Evolutionary conservation across 257 asterid genomes (phyloP), one percentile per base, ranked within the genome.

Genomic region (Solanum neorickii): DNA sequence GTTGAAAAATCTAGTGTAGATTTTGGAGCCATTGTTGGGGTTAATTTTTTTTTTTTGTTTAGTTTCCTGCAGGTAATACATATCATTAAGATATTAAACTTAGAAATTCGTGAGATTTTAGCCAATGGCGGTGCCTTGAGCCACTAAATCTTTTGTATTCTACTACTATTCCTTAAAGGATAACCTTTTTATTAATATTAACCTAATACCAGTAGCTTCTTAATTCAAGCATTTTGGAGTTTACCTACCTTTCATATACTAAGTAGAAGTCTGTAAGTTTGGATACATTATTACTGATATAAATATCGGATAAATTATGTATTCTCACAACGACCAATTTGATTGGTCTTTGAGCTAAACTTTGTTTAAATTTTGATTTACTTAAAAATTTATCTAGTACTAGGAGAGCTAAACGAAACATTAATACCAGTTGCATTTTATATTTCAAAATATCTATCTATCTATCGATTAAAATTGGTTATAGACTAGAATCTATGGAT

Each of bases 11-110:
- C 29, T 88, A 68, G 87, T 86, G 60, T 89, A 68, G 92, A 91
- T 41, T 9, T 41, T 41, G 46, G 46, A 9, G 12, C 46, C 1
- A 41, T 9, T 9, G 46, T 2, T 41, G 9, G 42, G 42, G n/a
- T 20, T 31, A 59, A 83, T 9, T 42, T 83, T 5, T 5, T 83
- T 1, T 5, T 83, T 78, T 83, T 12, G 33, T 82, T 82, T 87
- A 84, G 87, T 87, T 91, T 69, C 89, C 83, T 87, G 91, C 92
- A 87, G 90, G 91, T 91, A 86, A 88, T 88, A 84, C 92, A 87
- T 92, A 89, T 87, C 83, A 87, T 86, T 88, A 72, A 78, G 65
- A 44, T 42, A 80, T 80, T 80, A 80, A 47, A 87, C 87, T 25
- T 86, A 14, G 83, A 73, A 41, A 23, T 68, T 90, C 27, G 72